Evolutionary conservation across 768 basidiomycete genomes (phyloP).

Genomic region (Hygrophoropsis aurantiaca): DNA sequence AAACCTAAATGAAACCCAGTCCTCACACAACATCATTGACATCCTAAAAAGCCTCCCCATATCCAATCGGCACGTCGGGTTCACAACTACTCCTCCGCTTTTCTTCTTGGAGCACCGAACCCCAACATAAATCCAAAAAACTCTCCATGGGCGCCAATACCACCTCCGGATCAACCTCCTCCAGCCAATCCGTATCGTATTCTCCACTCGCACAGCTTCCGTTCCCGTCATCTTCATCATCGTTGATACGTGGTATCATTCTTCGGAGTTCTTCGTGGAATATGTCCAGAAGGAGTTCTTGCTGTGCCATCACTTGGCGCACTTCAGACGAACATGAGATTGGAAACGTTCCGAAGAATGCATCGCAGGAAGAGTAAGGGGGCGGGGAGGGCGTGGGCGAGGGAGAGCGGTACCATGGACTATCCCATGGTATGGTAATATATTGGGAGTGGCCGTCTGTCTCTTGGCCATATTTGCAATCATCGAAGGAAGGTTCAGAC

Average conservation of each 20-base stretch:
- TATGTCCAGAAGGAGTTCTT: conserved; percentile 30
- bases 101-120: conserved; percentile 21
- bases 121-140: conserved; percentile 31
- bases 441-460: conserved; percentile 31
- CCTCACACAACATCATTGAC: too few species aligned
- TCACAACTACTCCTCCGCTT: too few species aligned
- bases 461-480: conserved; percentile 14
- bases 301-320: conserved; percentile 31
- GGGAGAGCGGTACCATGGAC: conserved; percentile 37
- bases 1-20: too few species aligned
- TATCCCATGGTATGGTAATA: conserved; percentile 38
- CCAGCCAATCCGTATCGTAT: conserved; percentile 27
- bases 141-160: conserved; percentile 25
- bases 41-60: too few species aligned
- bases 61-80: too few species aligned
- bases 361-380: conserved; percentile 10
- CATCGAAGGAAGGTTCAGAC: conserved; percentile 21
- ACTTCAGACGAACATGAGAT: conserved; percentile 31
- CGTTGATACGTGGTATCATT: conserved; percentile 14
- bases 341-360: conserved; percentile 16
- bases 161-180: conserved; percentile 25
- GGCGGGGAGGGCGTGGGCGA: conserved; percentile 25
- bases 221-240: not conserved
- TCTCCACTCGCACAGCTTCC: not conserved
- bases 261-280: conserved; percentile 30